Evolutionary conservation across 1,139 yeast species (phyloP).

Genomic region (Taiozyma onychis): DNA sequence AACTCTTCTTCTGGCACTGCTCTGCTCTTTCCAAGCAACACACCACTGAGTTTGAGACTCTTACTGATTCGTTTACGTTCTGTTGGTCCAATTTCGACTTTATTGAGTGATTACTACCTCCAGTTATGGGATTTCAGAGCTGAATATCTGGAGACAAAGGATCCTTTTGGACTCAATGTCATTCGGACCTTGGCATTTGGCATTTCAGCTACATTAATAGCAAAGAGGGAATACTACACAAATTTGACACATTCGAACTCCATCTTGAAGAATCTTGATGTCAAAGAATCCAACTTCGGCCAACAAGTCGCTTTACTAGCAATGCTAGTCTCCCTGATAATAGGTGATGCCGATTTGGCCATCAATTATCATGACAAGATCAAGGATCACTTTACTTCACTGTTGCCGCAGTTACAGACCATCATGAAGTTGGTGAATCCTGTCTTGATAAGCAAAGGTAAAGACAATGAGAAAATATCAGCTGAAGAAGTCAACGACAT

Average conservation of each 20-base stretch:
- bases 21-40: constrained; percentile 10
- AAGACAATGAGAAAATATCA: constrained; percentile 14
- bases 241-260: constrained; percentile 21
- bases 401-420: constrained; percentile 1
- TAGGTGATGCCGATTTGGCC: constrained; percentile 21
- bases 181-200: constrained; percentile 19
- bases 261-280: constrained; percentile 1
- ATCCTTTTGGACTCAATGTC: neutral
- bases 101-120: constrained; percentile 25
- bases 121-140: constrained; percentile 24
- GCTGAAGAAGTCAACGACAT: neutral
- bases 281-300: neutral
- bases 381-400: neutral
- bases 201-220: constrained; percentile 26
- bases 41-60: constrained; percentile 17
- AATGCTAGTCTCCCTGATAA: constrained; percentile 17
- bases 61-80: constrained; percentile 24
- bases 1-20: neutral
- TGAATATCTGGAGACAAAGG: neutral
- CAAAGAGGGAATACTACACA: constrained; percentile 29
- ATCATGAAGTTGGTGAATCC: constrained; percentile 14
- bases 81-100: constrained; percentile 24
- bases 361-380: constrained; percentile 6
- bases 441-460: constrained; percentile 6
- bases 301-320: constrained; percentile 13